Evolutionary conservation across 176 grass and related monocot species (phyloP), one percentile per base, ranked within the genome.

Genomic region (Leersia perrieri): DNA sequence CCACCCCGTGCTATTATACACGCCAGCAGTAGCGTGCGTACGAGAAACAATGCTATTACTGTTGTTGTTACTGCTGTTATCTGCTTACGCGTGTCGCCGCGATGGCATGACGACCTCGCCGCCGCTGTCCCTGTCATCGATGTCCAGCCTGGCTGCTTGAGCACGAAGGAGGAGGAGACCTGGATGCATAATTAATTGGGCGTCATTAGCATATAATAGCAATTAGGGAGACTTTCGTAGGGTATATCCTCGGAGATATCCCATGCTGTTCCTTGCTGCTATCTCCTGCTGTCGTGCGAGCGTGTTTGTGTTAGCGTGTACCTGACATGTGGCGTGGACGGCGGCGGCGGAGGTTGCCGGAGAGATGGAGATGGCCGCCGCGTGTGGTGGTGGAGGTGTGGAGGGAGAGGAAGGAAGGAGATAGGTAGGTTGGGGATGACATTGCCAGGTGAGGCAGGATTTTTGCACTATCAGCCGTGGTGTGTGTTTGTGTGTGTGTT

Each of bases 71-170:
- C 51, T 55, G n/a, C 0, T n/a, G 3, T 13, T 33, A 63, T 30
- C 0, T 31, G 55, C 32, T 30, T 88, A 84, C 81, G 87, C 62
- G 81, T 75, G 39, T 33, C 87, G 75, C 5, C 87, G 76, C 11
- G 81, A 38, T 6, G 34, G 27, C 0, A 20, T 3, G 20, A 12
- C 1, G 20, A 12, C 1, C 53, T 77, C 60, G 77, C 23, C 20
- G 13, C 20, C 27, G 25, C 60, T 41, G 18, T 40, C 55, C 0
- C 12, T 16, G 2, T 51, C 47, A 22, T 22, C 20, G 49, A 2
- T 8, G 49, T 5, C 20, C 40, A 45, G 40, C 69, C 69, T 49
- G 35, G 66, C 39, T 20, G 66, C 39, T 20, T 31, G 31, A 66
- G 26, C 25, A 23, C 26, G 39, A 4, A 71, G 39, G 13, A 9